Base-by-base conservation (phyloP, 2,329 filamentous ascomycete genomes). In the Fusarium sp. region DNA sequence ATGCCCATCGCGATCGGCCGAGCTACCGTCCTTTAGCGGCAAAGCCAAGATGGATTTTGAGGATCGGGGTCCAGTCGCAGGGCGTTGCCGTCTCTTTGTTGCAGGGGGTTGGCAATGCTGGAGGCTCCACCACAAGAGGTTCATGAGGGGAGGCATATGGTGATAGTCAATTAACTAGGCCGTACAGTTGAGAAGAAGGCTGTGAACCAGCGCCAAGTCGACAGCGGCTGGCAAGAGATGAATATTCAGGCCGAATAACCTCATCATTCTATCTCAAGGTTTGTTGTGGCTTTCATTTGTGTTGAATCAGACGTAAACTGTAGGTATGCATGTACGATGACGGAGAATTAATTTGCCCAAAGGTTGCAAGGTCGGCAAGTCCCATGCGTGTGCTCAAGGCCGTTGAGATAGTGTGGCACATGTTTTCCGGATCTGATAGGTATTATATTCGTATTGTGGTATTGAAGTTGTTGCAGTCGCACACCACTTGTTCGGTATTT, bases 21-120 rank as follows among this genome's bases (percentile, higher is more conserved):
- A 64, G 60, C 65, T 66, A 69, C 55, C 58, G 49, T 51, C 51
- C 49, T 57, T 55, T 68, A 68, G 67, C 60, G 65, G 61, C 54
- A 48, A 65, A 69, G 63, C 65, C 63, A 70, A 70, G 64, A 57
- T 57, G 53, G 14, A 38, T 55, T 32, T 52, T 53, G 50, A 61
- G 46, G 48, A 35, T 53, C 36, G 56, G 47, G 48, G 49, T 25
- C 57, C 39, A 65, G 48, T 62, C 29, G 15, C 25, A 49, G 49
- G 46, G 37, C 44, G 45, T 54, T 49, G 31, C 15, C 41, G 32
- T 44, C 51, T 49, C 29, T n/a, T 29, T 32, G 19, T 47, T 32
- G 44, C 39, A 62, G 38, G 61, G 60, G 52, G 23, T 37, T 10
- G 14, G 13, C 14, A 35, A 36, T 35, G 50, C 39, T 37, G 32